Conservation (phyloP, 2,329 filamentous ascomycete genomes). For the Mycogone perniciosa region DNA sequence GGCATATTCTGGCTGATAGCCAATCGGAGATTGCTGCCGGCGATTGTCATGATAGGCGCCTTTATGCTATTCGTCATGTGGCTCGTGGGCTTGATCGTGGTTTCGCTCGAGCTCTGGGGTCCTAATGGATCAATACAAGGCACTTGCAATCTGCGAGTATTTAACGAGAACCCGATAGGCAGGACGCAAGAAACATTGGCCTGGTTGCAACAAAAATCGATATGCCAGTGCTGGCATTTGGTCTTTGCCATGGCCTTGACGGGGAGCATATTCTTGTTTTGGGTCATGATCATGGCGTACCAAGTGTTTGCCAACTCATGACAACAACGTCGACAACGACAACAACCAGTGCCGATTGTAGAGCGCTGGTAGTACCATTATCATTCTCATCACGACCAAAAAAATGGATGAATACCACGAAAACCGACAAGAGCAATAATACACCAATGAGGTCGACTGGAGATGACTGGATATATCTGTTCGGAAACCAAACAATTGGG, state of each 20-base stretch:
- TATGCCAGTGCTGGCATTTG: constrained; percentile 60
- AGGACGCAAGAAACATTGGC: constrained; percentile 51
- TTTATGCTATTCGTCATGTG: constrained; percentile 64
- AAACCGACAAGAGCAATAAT: not conserved
- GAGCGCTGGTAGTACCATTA: no score
- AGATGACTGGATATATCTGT: no score
- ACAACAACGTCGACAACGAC: not conserved
- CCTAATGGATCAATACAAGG: constrained; percentile 51
- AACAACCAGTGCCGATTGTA: not conserved
- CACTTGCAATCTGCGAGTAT: constrained; percentile 55
- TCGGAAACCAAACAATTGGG: no score
- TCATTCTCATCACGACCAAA: not conserved
- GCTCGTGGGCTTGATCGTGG: constrained; percentile 58
- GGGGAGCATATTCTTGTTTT: constrained; percentile 55
- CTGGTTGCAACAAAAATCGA: constrained; percentile 57
- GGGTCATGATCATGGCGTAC: constrained; percentile 63
- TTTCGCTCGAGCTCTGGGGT: constrained; percentile 58
- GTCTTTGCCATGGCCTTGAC: constrained; percentile 58
- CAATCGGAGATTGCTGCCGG: constrained; percentile 53
- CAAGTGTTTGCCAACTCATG: constrained; percentile 51
- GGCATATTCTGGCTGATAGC: constrained; percentile 58
- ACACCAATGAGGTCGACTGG: no score
- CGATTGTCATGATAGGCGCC: constrained; percentile 56
- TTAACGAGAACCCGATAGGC: constrained; percentile 42
- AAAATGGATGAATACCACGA: not conserved